phyloP scores from a whole-genome alignment of 2,329 filamentous ascomycete genomes.

The Clarireedia sp. region DNA sequence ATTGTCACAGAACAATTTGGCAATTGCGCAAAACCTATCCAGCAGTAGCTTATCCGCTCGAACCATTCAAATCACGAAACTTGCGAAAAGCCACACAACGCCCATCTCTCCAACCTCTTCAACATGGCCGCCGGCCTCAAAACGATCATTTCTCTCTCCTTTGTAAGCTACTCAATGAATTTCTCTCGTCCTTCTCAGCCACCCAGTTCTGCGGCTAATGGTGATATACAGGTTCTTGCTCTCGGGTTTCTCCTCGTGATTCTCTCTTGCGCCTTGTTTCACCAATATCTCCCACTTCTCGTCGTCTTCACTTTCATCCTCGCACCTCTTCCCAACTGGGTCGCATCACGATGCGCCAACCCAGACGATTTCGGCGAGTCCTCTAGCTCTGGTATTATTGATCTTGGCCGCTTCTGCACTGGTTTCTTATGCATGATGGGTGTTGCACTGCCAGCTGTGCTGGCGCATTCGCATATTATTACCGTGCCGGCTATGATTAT shows the following conservation, averaged over 20 bases:
- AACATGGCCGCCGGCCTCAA: slow-evolving; percentile 78
- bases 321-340: slow-evolving; percentile 93
- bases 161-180: slow-evolving; percentile 48
- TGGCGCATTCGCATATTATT: slow-evolving; percentile 83
- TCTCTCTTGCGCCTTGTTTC: slow-evolving; percentile 89
- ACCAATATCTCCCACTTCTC: slow-evolving; percentile 89
- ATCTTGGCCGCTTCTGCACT: slow-evolving; percentile 88
- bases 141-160: slow-evolving; percentile 97
- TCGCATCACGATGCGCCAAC: slow-evolving; percentile 80
- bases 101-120: slow-evolving; percentile 1
- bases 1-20: background rate
- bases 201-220: slow-evolving; percentile 7
- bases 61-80: background rate
- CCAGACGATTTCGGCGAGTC: slow-evolving; percentile 82
- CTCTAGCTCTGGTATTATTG: slow-evolving; percentile 74
- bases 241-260: slow-evolving; percentile 99
- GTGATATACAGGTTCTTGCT: slow-evolving; percentile 63
- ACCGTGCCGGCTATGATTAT: slow-evolving; percentile 81
- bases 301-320: slow-evolving; percentile 94
- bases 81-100: background rate
- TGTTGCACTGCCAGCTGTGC: slow-evolving; percentile 79
- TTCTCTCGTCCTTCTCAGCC: background rate
- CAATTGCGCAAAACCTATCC: background rate
- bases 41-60: too few species aligned
- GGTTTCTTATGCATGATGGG: slow-evolving; percentile 97